phyloP scores from a whole-genome alignment of 2,329 filamentous ascomycete genomes.

The Tolypocladium endophyticum region DNA sequence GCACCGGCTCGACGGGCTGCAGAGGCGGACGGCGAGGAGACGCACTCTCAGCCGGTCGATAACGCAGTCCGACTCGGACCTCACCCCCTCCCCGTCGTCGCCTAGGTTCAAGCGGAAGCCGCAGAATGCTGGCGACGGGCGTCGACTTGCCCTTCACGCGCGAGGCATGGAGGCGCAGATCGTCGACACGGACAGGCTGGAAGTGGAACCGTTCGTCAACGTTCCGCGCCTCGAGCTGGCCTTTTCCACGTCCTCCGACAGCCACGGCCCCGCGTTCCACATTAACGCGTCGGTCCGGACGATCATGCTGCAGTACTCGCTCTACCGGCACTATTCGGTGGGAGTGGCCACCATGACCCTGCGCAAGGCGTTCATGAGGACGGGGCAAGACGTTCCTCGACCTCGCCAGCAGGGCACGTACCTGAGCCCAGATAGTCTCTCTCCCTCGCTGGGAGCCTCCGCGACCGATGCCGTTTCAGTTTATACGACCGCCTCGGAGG shows the following conservation, averaged over 20 bases:
- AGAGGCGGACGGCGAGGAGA: constrained; percentile 50
- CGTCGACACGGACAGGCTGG: constrained; percentile 76
- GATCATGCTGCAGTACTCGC: constrained; percentile 76
- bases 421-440: constrained; percentile 20
- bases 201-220: constrained; percentile 75
- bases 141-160: constrained; percentile 69
- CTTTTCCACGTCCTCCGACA: constrained; percentile 75
- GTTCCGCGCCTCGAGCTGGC: constrained; percentile 82
- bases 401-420: constrained; percentile 19
- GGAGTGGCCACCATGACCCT: constrained; percentile 73
- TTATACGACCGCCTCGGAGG: constrained; percentile 39
- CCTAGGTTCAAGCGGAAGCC: constrained; percentile 40
- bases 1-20: constrained; percentile 58
- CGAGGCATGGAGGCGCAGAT: constrained; percentile 83
- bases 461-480: constrained; percentile 17
- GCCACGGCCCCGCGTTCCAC: constrained; percentile 79
- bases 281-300: constrained; percentile 73
- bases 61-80: constrained; percentile 58
- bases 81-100: constrained; percentile 21
- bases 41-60: constrained; percentile 65
- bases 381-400: constrained; percentile 29
- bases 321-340: constrained; percentile 86
- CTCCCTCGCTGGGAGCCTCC: constrained; percentile 15
- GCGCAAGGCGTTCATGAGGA: constrained; percentile 54
- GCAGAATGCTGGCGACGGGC: constrained; percentile 58